Evolutionary conservation across 2,329 filamentous ascomycete genomes (phyloP).

Genomic region (Westerdykella ornata): DNA sequence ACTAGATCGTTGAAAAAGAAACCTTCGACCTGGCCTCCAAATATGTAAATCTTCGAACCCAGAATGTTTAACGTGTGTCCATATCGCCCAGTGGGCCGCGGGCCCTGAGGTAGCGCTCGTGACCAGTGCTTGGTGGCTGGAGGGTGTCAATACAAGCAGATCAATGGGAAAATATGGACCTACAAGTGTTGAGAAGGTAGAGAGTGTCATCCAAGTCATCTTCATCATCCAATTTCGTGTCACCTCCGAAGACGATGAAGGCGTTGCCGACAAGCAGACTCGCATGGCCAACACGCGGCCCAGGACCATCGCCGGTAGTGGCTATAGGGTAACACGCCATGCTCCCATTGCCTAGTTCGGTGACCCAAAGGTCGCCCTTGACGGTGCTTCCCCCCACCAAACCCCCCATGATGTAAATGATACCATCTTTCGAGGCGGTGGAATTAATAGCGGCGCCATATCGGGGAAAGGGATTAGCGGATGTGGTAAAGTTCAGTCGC

Average conservation of each 20-base stretch:
- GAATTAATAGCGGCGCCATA: constrained; percentile 97
- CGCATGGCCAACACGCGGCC: constrained; percentile 87
- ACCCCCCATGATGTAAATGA: constrained; percentile 96
- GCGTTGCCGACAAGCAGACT: constrained; percentile 95
- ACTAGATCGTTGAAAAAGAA: constrained; percentile 97
- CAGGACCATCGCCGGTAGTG: constrained; percentile 88
- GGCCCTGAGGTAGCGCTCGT: constrained; percentile 77
- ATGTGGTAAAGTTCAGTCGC: constrained; percentile 75
- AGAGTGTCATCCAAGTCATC: constrained; percentile 91
- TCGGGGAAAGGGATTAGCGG: constrained; percentile 83
- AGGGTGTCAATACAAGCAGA: constrained; percentile 21
- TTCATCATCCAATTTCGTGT: constrained; percentile 91
- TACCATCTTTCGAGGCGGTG: constrained; percentile 87
- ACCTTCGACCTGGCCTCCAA: constrained; percentile 94
- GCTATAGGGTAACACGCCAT: constrained; percentile 87
- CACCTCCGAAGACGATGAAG: constrained; percentile 97
- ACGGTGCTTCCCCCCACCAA: constrained; percentile 91
- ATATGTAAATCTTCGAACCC: constrained; percentile 94
- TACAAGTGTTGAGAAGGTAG: constrained; percentile 96
- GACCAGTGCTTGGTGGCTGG: constrained; percentile 97
- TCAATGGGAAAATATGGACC: constrained; percentile 34
- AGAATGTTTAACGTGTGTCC: constrained; percentile 95
- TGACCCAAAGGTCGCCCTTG: constrained; percentile 96
- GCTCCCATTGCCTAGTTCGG: constrained; percentile 74
- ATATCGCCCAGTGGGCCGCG: constrained; percentile 82